These are phyloP conservation scores for Camellia granthamiana DNA, from an alignment of 148 eudicot species.

Conservation along the genomic window DNA sequence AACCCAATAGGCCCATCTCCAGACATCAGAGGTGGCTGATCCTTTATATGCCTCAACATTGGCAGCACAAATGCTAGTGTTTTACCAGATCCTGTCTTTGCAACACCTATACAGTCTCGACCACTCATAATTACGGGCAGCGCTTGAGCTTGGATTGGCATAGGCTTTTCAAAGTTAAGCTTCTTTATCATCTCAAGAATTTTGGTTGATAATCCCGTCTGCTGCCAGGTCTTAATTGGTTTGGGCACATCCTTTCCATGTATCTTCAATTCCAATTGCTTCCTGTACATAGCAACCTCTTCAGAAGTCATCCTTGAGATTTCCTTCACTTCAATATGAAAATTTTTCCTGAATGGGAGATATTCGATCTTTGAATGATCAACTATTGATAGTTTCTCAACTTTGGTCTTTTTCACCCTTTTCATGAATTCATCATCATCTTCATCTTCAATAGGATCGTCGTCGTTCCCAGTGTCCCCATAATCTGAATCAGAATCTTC, in stretches of 20 bases:
- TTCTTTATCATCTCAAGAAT: conserved; percentile 68
- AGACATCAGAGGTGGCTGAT: conserved; percentile 71
- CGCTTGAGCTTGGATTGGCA: conserved; percentile 87
- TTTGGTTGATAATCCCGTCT: conserved; percentile 66
- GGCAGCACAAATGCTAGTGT: conserved; percentile 85
- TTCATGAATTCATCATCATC: conserved; percentile 84
- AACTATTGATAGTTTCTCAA: conserved; percentile 64
- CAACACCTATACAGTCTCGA: conserved; percentile 83
- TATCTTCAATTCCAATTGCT: conserved; percentile 61
- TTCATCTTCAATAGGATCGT: conserved; percentile 60
- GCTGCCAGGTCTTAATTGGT: conserved; percentile 78
- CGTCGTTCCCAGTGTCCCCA: conserved; percentile 46
- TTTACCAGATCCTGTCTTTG: conserved; percentile 85
- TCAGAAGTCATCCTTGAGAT: conserved; percentile 61
- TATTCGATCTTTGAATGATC: conserved; percentile 88
- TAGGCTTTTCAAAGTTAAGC: conserved; percentile 70
- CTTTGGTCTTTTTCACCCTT: conserved; percentile 84
- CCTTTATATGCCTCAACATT: conserved; percentile 82
- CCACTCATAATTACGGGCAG: conserved; percentile 84
- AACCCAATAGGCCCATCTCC: conserved; percentile 87
- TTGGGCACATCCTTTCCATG: conserved; percentile 86
- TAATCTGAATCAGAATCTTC: conserved; percentile 72
- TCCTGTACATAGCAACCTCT: conserved; percentile 64
- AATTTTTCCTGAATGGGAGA: conserved; percentile 58
- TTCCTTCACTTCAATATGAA: conserved; percentile 76